These are phyloP conservation scores for Pythium utonaiense DNA, from an alignment of 352 stramenopile species.

Conservation along the genomic window DNA sequence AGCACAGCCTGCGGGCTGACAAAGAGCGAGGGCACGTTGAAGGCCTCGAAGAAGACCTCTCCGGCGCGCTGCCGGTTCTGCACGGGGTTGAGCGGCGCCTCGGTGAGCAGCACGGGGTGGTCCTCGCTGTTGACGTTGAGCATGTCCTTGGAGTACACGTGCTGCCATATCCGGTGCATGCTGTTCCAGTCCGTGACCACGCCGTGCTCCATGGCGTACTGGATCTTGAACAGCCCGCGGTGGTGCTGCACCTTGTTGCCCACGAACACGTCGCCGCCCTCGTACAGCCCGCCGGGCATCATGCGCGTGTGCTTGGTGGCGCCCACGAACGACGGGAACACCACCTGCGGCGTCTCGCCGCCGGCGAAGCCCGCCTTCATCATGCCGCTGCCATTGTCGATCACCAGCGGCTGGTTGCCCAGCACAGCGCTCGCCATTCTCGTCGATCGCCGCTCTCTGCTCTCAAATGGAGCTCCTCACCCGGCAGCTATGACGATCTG, in stretches of 20 bases:
- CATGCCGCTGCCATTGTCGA: conserved; percentile 82
- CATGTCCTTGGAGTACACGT: conserved; percentile 88
- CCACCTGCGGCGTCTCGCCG: conserved; percentile 68
- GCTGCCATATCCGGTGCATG: conserved; percentile 89
- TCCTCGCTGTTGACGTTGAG: conserved; percentile 85
- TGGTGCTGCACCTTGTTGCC: conserved; percentile 77
- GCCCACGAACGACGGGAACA: conserved; percentile 76
- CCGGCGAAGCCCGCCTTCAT: conserved; percentile 84
- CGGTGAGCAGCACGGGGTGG: conserved; percentile 80
- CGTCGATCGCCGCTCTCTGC: too few species aligned
- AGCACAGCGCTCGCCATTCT: conserved; percentile 58
- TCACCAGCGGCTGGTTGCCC: conserved; percentile 84
- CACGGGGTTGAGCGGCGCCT: conserved; percentile 75
- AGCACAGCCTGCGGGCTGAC: conserved; percentile 84
- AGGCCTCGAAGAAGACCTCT: conserved; percentile 86
- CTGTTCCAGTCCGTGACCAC: conserved; percentile 81
- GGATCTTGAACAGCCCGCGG: conserved; percentile 76
- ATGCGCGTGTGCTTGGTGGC: conserved; percentile 77
- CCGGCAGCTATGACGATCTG: not conserved
- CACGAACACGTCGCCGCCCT: conserved; percentile 71
- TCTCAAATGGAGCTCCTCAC: not conserved
- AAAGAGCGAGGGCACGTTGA: conserved; percentile 85
- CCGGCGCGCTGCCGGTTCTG: conserved; percentile 72
- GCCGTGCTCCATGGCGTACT: conserved; percentile 86
- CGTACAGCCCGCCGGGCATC: conserved; percentile 81